phyloP scores from a whole-genome alignment of 805 yeast species.

The Priceomyces haplophilus region DNA sequence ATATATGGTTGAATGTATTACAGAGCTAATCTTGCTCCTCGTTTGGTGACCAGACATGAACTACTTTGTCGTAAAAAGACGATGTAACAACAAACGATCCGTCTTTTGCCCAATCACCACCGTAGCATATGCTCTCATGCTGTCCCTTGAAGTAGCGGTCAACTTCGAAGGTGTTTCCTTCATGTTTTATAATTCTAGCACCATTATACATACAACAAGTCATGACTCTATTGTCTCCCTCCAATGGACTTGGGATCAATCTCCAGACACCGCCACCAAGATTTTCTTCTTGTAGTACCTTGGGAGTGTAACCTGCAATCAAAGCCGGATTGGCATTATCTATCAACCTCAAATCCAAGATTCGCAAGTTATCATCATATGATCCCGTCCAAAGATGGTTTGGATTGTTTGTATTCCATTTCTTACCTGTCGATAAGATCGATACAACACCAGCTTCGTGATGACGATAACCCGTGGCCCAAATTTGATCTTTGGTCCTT shows the following conservation, averaged over 20 bases:
- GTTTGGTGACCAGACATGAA: constrained; percentile 66
- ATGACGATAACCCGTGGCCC: constrained; percentile 46
- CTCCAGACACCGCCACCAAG: constrained; percentile 97
- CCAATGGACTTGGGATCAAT: constrained; percentile 57
- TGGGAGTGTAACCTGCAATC: constrained; percentile 51
- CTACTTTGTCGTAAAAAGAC: constrained; percentile 83
- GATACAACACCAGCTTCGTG: constrained; percentile 93
- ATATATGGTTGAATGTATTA: neutral
- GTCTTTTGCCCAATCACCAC: constrained; percentile 77
- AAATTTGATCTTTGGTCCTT: constrained; percentile 35
- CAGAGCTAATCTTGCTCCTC: neutral
- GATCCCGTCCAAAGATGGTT: constrained; percentile 79
- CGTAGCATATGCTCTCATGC: constrained; percentile 92
- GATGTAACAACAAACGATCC: constrained; percentile 65
- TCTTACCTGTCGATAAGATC: constrained; percentile 47
- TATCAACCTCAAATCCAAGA: constrained; percentile 64
- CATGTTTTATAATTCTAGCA: constrained; percentile 57
- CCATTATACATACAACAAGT: constrained; percentile 97
- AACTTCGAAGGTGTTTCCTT: constrained; percentile 23
- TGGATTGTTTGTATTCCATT: constrained; percentile 45
- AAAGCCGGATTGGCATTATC: constrained; percentile 34
- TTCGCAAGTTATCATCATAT: constrained; percentile 76
- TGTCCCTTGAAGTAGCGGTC: constrained; percentile 53
- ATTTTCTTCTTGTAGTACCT: constrained; percentile 39
- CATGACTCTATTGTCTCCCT: constrained; percentile 48